Evolutionary conservation across 2,329 filamentous ascomycete species (phyloP), one percentile per base, ranked within the genome.

Genomic region (Ophiobolus disseminans): DNA sequence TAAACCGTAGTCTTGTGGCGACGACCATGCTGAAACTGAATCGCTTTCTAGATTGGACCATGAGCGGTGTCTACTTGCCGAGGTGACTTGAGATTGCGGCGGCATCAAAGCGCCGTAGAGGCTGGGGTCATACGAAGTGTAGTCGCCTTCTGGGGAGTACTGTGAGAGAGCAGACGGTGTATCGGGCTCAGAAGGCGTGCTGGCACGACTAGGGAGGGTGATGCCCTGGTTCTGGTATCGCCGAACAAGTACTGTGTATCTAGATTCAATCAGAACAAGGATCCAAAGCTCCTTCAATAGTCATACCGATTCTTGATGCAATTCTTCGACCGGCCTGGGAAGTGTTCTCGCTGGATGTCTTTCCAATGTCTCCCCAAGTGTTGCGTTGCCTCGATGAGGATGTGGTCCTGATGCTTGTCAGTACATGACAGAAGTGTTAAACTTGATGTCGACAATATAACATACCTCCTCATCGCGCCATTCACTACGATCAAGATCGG

Each of bases 401-500:
- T 46, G 14, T 53, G 41, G 44, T 74, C 65, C 67, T 70, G 28
- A 6, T 14, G 8, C 3, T 10, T 20, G 37, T 45, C 13, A 45
- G 45, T 31, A n/a, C 32, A 31, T 16, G 26, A n/a, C 17, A 8
- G 21, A 22, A 23, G 9, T 13, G 9, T 38, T 22, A 4, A 20
- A 14, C 7, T 50, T 36, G 9, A 9, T 5, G 30, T 32, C 9
- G 30, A 9, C 13, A 32, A 7, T 14, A n/a, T 32, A 8, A 32
- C 60, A 56, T 47, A 69, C 72, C 47, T 76, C 73, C n/a, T 57
- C 43, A 7, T 69, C 65, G 8, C 58, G 62, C 73, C 73, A 75
- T 46, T 73, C 69, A 37, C 68, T 73, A 25, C 68, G 72, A 47
- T 75, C 66, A 40, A 78, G 59, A 16, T 69, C 65, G 3, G 76